Evolutionary conservation across 2,329 filamentous ascomycete genomes (phyloP).

Genomic region (Chaetomium globosum): DNA sequence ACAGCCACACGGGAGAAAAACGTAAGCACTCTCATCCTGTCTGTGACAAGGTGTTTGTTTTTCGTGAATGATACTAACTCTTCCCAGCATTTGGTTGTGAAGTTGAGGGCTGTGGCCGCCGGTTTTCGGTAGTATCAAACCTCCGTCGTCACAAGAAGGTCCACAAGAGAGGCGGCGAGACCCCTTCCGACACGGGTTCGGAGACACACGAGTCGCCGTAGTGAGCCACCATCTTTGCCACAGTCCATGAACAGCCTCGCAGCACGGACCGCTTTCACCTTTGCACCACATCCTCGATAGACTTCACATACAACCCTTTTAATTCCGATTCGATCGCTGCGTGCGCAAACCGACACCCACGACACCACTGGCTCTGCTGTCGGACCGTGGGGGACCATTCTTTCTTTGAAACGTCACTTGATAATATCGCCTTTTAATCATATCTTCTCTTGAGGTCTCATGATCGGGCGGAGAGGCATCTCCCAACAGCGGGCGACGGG

Average conservation of each 20-base stretch:
- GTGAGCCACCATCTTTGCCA: constrained; percentile 10
- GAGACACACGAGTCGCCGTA: constrained; percentile 65
- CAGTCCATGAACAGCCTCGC: constrained; percentile 17
- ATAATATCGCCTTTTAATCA: constrained; percentile 20
- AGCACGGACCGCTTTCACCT: constrained; percentile 12
- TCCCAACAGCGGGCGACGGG: constrained; percentile 21
- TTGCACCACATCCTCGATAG: constrained; percentile 33
- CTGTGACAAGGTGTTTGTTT: not conserved
- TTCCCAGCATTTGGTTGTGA: constrained; percentile 84
- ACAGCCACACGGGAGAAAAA: constrained; percentile 97
- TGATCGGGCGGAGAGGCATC: constrained; percentile 21
- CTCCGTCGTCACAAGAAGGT: constrained; percentile 93
- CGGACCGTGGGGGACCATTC: not conserved
- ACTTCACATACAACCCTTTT: constrained; percentile 33
- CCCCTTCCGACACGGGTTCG: constrained; percentile 63
- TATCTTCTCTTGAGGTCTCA: not conserved
- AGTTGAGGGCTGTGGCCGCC: constrained; percentile 89
- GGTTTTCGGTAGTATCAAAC: constrained; percentile 97
- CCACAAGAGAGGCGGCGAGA: constrained; percentile 64
- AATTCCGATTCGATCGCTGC: constrained; percentile 38
- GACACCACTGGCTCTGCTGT: constrained; percentile 5
- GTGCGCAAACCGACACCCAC: constrained; percentile 13
- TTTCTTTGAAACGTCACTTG: constrained; percentile 3
- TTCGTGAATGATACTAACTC: not conserved
- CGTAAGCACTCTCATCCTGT: constrained; percentile 64